These are phyloP conservation scores for Claviceps sp. DNA, from an alignment of 2,329 filamentous ascomycete genomes.

Conservation along the genomic window DNA sequence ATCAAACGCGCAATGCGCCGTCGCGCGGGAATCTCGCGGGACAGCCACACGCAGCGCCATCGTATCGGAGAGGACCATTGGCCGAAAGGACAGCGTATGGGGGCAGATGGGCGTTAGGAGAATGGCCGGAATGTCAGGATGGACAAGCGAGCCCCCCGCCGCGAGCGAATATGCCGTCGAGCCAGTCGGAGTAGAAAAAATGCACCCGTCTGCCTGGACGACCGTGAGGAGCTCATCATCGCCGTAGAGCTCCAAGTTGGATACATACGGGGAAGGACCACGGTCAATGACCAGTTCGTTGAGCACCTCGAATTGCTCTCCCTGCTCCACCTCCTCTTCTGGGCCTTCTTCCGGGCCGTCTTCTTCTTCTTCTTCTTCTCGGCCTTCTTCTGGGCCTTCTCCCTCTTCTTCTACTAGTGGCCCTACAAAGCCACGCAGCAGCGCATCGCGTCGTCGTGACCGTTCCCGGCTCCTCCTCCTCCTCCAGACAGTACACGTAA, in stretches of 20 bases:
- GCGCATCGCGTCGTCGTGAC: conserved; percentile 34
- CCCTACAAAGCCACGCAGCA: no score
- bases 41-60: conserved; percentile 84
- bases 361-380: no score
- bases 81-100: conserved; percentile 90
- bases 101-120: conserved; percentile 95
- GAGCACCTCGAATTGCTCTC: conserved; percentile 92
- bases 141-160: conserved; percentile 86
- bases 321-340: conserved; percentile 49
- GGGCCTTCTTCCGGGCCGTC: no score
- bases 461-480: conserved; percentile 92
- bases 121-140: conserved; percentile 93
- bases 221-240: conserved; percentile 92
- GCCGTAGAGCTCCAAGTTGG: conserved; percentile 89
- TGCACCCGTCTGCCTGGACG: conserved; percentile 92
- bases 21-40: conserved; percentile 72
- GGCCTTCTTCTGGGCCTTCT: no score
- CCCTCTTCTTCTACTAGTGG: no score
- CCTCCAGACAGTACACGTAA: conserved; percentile 94
- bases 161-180: conserved; percentile 94
- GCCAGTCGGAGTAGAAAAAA: conserved; percentile 91
- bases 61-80: conserved; percentile 94
- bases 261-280: conserved; percentile 91
- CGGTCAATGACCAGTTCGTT: conserved; percentile 98
- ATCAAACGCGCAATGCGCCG: conserved; percentile 93